These are phyloP conservation scores for Periconia macrospinosa DNA, from an alignment of 2,329 filamentous ascomycete species.

Conservation along the genomic window DNA sequence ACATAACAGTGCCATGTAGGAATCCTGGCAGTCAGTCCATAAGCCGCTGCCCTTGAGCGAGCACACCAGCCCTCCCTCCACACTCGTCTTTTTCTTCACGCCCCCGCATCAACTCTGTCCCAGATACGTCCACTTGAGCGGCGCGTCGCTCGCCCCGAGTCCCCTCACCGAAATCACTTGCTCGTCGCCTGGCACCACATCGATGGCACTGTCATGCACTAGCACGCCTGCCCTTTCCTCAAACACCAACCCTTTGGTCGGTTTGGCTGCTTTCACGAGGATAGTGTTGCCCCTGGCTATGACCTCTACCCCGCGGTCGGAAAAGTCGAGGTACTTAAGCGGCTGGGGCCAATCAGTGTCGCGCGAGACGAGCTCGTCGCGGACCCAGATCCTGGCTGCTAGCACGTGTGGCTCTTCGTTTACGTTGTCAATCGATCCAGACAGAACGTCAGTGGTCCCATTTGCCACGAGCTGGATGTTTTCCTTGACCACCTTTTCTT, in stretches of 20 bases:
- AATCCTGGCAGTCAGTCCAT: conserved; percentile 18
- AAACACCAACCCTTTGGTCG: conserved; percentile 63
- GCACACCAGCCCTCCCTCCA: conserved; percentile 6
- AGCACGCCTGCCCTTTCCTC: conserved; percentile 59
- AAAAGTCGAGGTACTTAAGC: conserved; percentile 60
- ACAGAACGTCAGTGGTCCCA: conserved; percentile 57
- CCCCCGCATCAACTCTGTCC: conserved; percentile 29
- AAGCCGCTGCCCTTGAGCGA: conserved; percentile 16
- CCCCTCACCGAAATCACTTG: conserved; percentile 52
- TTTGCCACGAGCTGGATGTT: conserved; percentile 55
- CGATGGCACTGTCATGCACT: conserved; percentile 59
- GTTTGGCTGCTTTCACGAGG: conserved; percentile 51
- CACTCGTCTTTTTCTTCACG: not conserved
- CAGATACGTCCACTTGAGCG: conserved; percentile 50
- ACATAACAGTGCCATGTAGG: conserved; percentile 25
- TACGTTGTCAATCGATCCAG: conserved; percentile 55
- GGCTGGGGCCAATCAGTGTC: conserved; percentile 65
- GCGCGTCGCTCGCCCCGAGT: conserved; percentile 40
- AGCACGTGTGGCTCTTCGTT: conserved; percentile 59
- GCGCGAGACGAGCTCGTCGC: conserved; percentile 54
- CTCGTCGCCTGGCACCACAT: conserved; percentile 61
- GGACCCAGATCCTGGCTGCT: conserved; percentile 57
- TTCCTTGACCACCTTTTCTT: conserved; percentile 51
- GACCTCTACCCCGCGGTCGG: conserved; percentile 53
- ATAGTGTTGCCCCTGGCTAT: conserved; percentile 45